These are phyloP conservation scores for Metarhizium sp. DNA, from an alignment of 2,329 filamentous ascomycete genomes.

Conservation along the genomic window DNA sequence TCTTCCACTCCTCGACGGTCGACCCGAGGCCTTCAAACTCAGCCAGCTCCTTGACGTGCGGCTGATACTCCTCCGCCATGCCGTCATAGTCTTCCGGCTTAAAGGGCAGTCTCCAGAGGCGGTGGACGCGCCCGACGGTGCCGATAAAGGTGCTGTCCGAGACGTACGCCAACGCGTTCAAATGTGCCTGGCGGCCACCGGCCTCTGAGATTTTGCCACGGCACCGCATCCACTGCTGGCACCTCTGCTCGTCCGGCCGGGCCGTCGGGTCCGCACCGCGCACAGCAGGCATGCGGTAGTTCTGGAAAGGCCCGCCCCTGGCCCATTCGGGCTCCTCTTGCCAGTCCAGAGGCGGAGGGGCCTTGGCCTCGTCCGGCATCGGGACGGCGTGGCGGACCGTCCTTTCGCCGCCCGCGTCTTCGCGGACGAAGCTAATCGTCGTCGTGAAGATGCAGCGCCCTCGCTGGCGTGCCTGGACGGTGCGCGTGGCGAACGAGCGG, in stretches of 20 bases:
- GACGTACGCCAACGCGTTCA: conserved; percentile 86
- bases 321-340: conserved; percentile 40
- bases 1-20: conserved; percentile 36
- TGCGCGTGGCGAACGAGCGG: conserved; percentile 80
- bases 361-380: conserved; percentile 38
- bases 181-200: conserved; percentile 71
- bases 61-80: conserved; percentile 31
- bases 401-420: conserved; percentile 42
- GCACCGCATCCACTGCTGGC: conserved; percentile 66
- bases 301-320: conserved; percentile 40
- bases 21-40: conserved; percentile 29
- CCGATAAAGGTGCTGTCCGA: conserved; percentile 90
- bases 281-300: conserved; percentile 31
- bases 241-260: conserved; percentile 56
- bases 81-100: conserved; percentile 42
- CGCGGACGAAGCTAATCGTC: conserved; percentile 77
- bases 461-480: conserved; percentile 87
- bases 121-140: conserved; percentile 72
- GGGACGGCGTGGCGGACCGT: conserved; percentile 56
- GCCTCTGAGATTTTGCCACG: conserved; percentile 62
- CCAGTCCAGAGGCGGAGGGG: conserved; percentile 28
- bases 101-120: conserved; percentile 63
- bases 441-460: conserved; percentile 92
- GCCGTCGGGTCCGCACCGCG: conserved; percentile 27
- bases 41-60: conserved; percentile 23